Evolutionary conservation across 2,329 filamentous ascomycete genomes (phyloP).

Genomic region (Sporothrix protearum): DNA sequence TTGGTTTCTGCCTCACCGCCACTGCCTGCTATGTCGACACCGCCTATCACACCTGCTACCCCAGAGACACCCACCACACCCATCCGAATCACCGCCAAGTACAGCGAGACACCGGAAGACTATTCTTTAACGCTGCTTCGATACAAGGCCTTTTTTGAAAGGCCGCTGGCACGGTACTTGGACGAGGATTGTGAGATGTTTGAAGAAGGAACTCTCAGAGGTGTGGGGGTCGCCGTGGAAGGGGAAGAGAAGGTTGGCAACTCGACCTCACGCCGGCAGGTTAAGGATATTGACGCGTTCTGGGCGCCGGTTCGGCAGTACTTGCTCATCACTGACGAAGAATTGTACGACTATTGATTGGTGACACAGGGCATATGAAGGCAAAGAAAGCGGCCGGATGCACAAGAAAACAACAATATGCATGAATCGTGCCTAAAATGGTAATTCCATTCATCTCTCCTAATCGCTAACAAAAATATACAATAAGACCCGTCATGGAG

Average conservation of each 20-base stretch:
- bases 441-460: conserved; percentile 14
- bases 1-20: neutral
- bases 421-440: neutral
- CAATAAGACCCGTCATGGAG: neutral
- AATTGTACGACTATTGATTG: conserved; percentile 12
- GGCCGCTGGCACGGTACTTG: neutral
- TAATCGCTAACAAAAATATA: conserved; percentile 18
- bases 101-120: neutral
- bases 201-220: neutral
- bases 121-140: conserved; percentile 8
- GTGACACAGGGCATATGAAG: neutral
- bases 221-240: neutral
- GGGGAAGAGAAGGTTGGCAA: neutral
- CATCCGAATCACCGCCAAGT: neutral
- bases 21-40: neutral
- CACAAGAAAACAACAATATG: neutral
- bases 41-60: neutral
- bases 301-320: conserved; percentile 20
- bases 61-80: neutral
- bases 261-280: neutral
- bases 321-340: conserved; percentile 20
- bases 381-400: neutral
- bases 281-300: conserved; percentile 1
- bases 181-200: neutral
- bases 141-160: conserved; percentile 9